Percentiles rank a stretch among this genome's conserved stretches.
These are phyloP conservation scores for Candida jianshihensis DNA, from an alignment of 805 yeast genomes.

Conservation along the genomic window DNA sequence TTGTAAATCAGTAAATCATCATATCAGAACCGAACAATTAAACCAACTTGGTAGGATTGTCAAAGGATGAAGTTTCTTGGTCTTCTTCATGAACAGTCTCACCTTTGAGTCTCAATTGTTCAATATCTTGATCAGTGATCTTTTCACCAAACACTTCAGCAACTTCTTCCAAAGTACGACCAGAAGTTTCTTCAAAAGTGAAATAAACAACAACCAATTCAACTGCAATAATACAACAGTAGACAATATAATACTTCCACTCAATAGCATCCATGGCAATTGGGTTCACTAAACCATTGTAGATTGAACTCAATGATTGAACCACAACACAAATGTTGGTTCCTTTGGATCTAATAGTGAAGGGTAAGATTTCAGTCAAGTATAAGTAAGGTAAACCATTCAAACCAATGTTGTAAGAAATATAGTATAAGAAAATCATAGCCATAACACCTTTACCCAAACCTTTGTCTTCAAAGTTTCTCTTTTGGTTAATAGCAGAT, in stretches of 20 bases:
- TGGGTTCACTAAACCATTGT: constrained; percentile 30
- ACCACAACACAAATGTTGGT: constrained; percentile 10
- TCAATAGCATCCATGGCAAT: constrained; percentile 30
- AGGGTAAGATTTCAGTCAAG: constrained; percentile 34
- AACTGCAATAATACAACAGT: constrained; percentile 24
- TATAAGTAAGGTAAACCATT: constrained; percentile 41
- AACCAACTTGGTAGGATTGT: too few species aligned
- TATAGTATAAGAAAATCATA: constrained; percentile 40
- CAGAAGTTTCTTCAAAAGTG: constrained; percentile 32
- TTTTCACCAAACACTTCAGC: constrained; percentile 28
- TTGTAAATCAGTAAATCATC: too few species aligned
- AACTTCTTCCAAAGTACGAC: constrained; percentile 32
- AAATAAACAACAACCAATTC: constrained; percentile 24
- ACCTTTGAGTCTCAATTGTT: too few species aligned
- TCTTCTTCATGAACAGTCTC: too few species aligned
- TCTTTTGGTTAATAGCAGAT: constrained; percentile 38
- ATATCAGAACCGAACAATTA: too few species aligned
- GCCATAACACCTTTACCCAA: constrained; percentile 41
- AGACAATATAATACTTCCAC: constrained; percentile 32
- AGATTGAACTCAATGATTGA: constrained; percentile 17
- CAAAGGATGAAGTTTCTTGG: too few species aligned
- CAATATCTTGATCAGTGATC: too few species aligned
- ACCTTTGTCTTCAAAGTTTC: constrained; percentile 30
- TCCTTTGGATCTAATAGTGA: constrained; percentile 24
- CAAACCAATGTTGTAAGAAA: constrained; percentile 32